These are phyloP conservation scores for Kuraishia capsulata DNA, from an alignment of 805 yeast genomes.

Conservation along the genomic window DNA sequence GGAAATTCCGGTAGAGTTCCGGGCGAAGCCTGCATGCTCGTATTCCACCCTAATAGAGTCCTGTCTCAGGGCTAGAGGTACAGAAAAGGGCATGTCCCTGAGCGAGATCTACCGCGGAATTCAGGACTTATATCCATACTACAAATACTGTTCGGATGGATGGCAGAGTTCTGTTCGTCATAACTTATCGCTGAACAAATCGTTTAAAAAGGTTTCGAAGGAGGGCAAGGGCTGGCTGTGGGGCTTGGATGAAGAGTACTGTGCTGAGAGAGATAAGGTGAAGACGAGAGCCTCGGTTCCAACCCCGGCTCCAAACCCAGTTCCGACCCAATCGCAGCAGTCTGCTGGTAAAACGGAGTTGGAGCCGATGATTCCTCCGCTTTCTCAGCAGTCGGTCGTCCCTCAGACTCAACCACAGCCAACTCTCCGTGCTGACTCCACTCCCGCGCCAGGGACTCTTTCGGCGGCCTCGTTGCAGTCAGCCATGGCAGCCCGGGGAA, in stretches of 20 bases:
- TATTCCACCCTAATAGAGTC: slow-evolving; percentile 75
- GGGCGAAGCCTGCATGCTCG: slow-evolving; percentile 76
- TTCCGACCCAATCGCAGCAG: neutral
- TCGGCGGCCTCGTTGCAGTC: neutral
- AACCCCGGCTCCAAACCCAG: neutral
- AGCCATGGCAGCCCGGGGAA: neutral
- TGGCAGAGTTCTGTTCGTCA: slow-evolving; percentile 96
- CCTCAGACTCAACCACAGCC: slow-evolving; percentile 19
- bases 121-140: slow-evolving; percentile 83
- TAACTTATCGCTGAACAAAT: slow-evolving; percentile 76
- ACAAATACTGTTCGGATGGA: slow-evolving; percentile 89
- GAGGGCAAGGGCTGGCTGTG: slow-evolving; percentile 95
- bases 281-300: slow-evolving; percentile 58
- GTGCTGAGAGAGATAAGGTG: slow-evolving; percentile 66
- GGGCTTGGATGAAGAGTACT: slow-evolving; percentile 83
- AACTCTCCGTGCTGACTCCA: slow-evolving; percentile 3
- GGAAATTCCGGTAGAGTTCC: slow-evolving; percentile 82
- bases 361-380: slow-evolving; percentile 2
- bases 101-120: slow-evolving; percentile 84
- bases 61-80: slow-evolving; percentile 60
- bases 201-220: slow-evolving; percentile 71
- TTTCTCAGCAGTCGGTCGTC: slow-evolving; percentile 23
- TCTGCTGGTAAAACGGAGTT: neutral
- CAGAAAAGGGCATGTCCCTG: slow-evolving; percentile 66
- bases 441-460: neutral